Evolutionary conservation across 2,329 filamentous ascomycete species (phyloP).

Genomic region (Pseudonectria buxi): DNA sequence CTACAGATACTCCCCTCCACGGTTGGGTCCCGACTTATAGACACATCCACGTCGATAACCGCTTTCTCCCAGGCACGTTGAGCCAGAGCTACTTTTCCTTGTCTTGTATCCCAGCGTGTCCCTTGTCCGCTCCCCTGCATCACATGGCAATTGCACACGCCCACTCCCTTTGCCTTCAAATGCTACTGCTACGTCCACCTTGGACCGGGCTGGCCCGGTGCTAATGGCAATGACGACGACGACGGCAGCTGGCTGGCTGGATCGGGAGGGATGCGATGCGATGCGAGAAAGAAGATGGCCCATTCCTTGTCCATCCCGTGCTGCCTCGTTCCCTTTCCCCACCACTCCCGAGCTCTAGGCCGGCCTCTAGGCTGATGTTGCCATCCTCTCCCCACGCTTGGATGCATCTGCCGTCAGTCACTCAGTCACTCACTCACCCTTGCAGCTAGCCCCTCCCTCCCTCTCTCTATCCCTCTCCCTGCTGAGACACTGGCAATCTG

Average conservation of each 20-base stretch:
- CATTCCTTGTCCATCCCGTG: no score
- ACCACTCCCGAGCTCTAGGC: constrained; percentile 19
- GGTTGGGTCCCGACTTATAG: constrained; percentile 13
- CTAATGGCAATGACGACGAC: no score
- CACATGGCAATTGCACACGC: no score
- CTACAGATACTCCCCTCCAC: constrained; percentile 17
- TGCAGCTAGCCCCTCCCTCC: no score
- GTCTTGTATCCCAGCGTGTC: constrained; percentile 4
- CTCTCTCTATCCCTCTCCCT: constrained; percentile 4
- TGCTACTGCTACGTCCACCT: no score
- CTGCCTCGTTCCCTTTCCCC: constrained; percentile 10
- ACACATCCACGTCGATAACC: constrained; percentile 18
- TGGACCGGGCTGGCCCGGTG: no score
- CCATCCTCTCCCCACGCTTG: constrained; percentile 12
- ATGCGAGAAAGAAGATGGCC: no score
- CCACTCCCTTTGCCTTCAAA: no score
- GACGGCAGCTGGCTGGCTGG: no score
- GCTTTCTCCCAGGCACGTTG: constrained; percentile 1
- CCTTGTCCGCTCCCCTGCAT: no score
- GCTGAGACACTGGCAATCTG: constrained; percentile 23
- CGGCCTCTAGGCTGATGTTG: constrained; percentile 12
- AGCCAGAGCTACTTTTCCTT: neutral
- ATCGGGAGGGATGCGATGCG: no score
- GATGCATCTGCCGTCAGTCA: constrained; percentile 9
- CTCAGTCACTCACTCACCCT: constrained; percentile 11